Conservation (phyloP, 805 yeast genomes). For the Saccharomyces mikatae region DNA sequence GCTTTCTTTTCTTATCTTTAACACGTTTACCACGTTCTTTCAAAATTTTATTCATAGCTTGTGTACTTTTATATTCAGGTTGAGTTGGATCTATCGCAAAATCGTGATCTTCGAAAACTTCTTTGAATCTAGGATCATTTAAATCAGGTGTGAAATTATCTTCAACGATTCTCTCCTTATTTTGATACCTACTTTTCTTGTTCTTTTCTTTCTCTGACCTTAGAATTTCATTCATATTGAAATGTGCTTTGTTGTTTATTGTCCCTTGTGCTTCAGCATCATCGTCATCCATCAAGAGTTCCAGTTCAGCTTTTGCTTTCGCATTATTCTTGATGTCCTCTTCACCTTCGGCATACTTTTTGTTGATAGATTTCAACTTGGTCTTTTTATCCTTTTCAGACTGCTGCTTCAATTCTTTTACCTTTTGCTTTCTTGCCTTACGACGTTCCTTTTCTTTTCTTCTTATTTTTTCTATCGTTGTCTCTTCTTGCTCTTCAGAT, state of each 20-base stretch:
- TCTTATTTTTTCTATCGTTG: slow-evolving; percentile 70
- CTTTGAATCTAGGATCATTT: slow-evolving; percentile 77
- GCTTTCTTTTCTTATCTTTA: slow-evolving; percentile 15
- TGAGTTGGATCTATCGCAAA: slow-evolving; percentile 91
- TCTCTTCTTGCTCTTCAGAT: slow-evolving; percentile 46
- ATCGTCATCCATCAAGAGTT: slow-evolving; percentile 46
- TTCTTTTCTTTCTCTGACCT: slow-evolving; percentile 62
- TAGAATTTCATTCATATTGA: slow-evolving; percentile 68
- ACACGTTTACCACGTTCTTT: slow-evolving; percentile 59
- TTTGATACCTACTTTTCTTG: slow-evolving; percentile 40
- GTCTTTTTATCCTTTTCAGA: slow-evolving; percentile 46
- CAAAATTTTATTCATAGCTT: slow-evolving; percentile 76
- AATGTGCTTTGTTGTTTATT: slow-evolving; percentile 46
- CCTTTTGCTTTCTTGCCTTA: slow-evolving; percentile 68
- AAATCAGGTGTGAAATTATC: slow-evolving; percentile 60
- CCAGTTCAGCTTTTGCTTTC: slow-evolving; percentile 53
- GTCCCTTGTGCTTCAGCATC: slow-evolving; percentile 36
- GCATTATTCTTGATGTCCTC: slow-evolving; percentile 29
- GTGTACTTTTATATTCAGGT: slow-evolving; percentile 83
- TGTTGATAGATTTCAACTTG: slow-evolving; percentile 29
- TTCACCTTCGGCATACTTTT: slow-evolving; percentile 15
- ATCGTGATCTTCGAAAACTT: slow-evolving; percentile 74
- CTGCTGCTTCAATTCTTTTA: slow-evolving; percentile 50
- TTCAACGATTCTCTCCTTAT: slow-evolving; percentile 43
- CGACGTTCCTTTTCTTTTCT: slow-evolving; percentile 92